Base-by-base conservation (phyloP, 2,329 filamentous ascomycete genomes). In the Aspergillus awamori region DNA sequence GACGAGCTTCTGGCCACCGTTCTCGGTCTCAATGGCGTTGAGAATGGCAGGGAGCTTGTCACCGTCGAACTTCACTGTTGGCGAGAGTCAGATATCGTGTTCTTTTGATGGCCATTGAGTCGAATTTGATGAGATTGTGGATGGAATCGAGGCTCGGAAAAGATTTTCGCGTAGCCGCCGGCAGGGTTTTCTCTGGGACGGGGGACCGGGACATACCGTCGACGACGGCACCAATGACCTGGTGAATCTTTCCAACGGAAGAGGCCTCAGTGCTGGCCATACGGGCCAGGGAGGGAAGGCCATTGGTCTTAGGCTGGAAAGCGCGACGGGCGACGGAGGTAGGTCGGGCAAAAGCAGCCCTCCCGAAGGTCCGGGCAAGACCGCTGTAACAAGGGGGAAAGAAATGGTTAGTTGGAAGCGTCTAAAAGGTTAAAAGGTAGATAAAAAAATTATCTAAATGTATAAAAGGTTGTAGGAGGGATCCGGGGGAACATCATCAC, bases 211-310 rank as follows among this genome's bases (percentile, higher is more conserved):
- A 78, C 91, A 84, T 86, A 96, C 92, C 93, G 84, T 98, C 95
- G 76, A 98, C 95, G 80, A 98, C 93, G 85, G 95, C 94, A 91
- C 95, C 93, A 84, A 97, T 97, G 82, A 97, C 93, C 84, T 93
- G 83, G 79, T 87, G 83, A 77, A 88, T 84, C 81, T 86, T 89
- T 77, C 89, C 89, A 79, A 84, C 79, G 70, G 80, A 79, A 60
- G 76, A 72, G 61, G 83, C 75, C 69, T 86, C 83, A 69, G 85
- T 84, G 76, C 82, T 86, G 72, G 87, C 87, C 76, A 85, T 87
- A 72, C 87, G 82, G 72, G 87, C 82, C 66, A 89, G 77, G 68
- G 84, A 84, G 68, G 86, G 86, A 62, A 83, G 77, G 76, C 83
- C 81, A 78, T 81, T 83, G 78, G 82, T 83, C 77, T 79, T 81